These are phyloP conservation scores for Blastomyces gilchristii DNA, from an alignment of 2,329 filamentous ascomycete genomes.

Conservation along the genomic window DNA sequence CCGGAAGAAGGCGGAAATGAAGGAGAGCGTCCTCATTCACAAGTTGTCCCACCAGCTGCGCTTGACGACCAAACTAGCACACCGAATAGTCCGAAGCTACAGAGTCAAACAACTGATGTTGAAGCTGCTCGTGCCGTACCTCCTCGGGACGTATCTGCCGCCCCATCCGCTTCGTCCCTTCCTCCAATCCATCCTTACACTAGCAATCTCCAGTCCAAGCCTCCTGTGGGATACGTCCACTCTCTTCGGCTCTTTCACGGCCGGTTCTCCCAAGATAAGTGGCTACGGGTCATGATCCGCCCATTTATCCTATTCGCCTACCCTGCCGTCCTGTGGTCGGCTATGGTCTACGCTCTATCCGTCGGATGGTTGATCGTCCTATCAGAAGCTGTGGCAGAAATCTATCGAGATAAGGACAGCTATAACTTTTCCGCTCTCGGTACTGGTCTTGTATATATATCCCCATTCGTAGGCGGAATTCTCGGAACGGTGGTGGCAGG, in stretches of 20 bases:
- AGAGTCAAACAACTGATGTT: slow-evolving; percentile 18
- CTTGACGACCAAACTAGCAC: slow-evolving; percentile 6
- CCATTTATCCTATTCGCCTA: slow-evolving; percentile 83
- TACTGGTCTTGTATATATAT: slow-evolving; percentile 78
- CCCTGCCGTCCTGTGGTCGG: slow-evolving; percentile 80
- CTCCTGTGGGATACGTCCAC: slow-evolving; percentile 60
- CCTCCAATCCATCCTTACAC: slow-evolving; percentile 49
- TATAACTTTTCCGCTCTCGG: slow-evolving; percentile 78
- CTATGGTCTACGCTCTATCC: slow-evolving; percentile 73
- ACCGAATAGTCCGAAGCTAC: slow-evolving; percentile 4
- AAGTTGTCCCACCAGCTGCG: slow-evolving; percentile 12
- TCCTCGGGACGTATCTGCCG: slow-evolving; percentile 26
- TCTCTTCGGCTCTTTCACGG: slow-evolving; percentile 70
- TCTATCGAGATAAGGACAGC: slow-evolving; percentile 57
- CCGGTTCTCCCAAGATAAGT: slow-evolving; percentile 64
- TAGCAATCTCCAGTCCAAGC: slow-evolving; percentile 54
- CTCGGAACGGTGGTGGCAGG: slow-evolving; percentile 88
- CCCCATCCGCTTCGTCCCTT: slow-evolving; percentile 19
- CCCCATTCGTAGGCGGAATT: slow-evolving; percentile 78
- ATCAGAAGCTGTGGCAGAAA: slow-evolving; percentile 71
- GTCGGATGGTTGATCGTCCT: slow-evolving; percentile 94
- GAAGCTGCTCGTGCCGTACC: slow-evolving; percentile 20
- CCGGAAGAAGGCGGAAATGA: not conserved
- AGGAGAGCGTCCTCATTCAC: slow-evolving; percentile 8
- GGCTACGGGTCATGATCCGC: slow-evolving; percentile 64